Conservation (phyloP, 305 asterid species). For the Solanum hybrid region DNA sequence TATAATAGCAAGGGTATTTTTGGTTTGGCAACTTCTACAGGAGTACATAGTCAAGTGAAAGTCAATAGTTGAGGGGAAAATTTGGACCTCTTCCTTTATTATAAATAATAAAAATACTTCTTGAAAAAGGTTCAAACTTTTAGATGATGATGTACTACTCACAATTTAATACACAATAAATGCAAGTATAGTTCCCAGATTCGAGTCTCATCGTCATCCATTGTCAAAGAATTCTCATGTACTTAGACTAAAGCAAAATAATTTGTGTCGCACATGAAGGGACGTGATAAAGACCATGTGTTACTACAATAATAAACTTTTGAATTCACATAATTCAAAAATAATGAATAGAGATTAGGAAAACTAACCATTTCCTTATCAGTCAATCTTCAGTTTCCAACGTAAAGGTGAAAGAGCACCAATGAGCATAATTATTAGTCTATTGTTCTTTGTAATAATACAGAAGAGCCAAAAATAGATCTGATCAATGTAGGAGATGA, state of each 20-base stretch:
- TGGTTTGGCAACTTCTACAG: neutral
- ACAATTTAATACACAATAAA: neutral
- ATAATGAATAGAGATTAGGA: neutral
- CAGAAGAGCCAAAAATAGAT: constrained; percentile 6
- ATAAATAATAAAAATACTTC: neutral
- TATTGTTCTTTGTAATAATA: constrained; percentile 12
- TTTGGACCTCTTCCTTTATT: neutral
- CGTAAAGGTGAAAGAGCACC: constrained; percentile 11
- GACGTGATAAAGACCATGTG: neutral
- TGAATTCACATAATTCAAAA: neutral
- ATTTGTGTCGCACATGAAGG: neutral
- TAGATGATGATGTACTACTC: neutral
- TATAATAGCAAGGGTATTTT: neutral
- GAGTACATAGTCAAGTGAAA: neutral
- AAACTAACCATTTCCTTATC: constrained; percentile 82
- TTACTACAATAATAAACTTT: neutral
- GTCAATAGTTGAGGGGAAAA: neutral
- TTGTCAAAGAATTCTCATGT: neutral
- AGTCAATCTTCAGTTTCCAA: constrained; percentile 52
- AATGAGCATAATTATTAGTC: constrained; percentile 21
- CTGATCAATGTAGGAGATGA: neutral
- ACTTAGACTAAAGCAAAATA: neutral
- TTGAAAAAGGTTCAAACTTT: neutral
- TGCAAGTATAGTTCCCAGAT: neutral
- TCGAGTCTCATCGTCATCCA: neutral